Evolutionary conservation across 1,284 basidiomycete genomes (phyloP), one percentile per base, ranked within the genome.

Genomic region (Sporisorium sorghi): DNA sequence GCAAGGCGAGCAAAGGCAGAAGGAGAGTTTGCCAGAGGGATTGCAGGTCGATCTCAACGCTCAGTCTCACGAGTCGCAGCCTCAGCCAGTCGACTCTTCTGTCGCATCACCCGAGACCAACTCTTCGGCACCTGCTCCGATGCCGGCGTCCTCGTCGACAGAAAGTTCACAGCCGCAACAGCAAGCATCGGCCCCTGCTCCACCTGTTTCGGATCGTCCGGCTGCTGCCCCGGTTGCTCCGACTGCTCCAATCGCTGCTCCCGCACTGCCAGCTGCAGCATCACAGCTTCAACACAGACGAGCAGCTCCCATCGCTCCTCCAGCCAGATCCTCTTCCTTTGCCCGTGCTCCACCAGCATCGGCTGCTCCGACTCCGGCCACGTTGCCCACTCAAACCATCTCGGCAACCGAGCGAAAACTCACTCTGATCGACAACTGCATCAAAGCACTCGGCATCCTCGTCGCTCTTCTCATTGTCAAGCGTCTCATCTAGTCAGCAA

Each of bases 381-480:
- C 17, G 14, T 23, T 23, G 33, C 19, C 24, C 43, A 47, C n/a
- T 19, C 55, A 30, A 32, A 4, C 46, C 46, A 32, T 57, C 46
- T 60, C 61, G 5, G 28, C 58, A 19, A 64, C 58, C 1, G 44
- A 69, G 40, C 66, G 59, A 11, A 74, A 66, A 46, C 61, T 74
- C 23, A 28, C 26, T 12, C 44, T 70, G 14, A 70, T 74, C 58
- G 66, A 74, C 42, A 64, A 64, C 30, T 70, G 66, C 66, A 74
- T 74, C 56, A 64, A 69, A 39, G 58, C 58, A n/a, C 66, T 74
- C 48, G 32, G 55, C 50, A 37, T 59, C 14, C 66, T 74, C 44
- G 58, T 74, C 39, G 66, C 72, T 9, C 62, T 74, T 24, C 62
- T 74, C 44, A 30, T 74, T 24, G 33, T 69, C 57, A 74, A 70